These are phyloP conservation scores for Trametes versicolor DNA, from an alignment of 1,284 basidiomycete genomes.

Conservation along the genomic window DNA sequence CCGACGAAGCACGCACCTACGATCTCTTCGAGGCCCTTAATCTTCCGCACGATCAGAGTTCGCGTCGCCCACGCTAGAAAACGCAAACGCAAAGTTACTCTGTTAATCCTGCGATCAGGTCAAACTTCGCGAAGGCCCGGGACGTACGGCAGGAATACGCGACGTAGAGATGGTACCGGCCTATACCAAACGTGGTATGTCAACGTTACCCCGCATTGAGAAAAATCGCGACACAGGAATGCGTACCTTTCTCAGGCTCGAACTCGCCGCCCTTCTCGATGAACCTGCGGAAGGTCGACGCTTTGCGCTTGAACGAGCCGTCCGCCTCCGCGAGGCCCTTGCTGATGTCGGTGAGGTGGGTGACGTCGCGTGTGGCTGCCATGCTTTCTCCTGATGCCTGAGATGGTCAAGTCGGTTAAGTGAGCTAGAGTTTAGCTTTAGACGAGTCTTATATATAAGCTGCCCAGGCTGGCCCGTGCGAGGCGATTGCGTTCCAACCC, in stretches of 20 bases:
- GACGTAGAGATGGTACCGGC: constrained; percentile 91
- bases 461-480: background rate
- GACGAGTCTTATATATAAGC: background rate
- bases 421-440: background rate
- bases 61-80: constrained; percentile 90
- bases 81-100: background rate
- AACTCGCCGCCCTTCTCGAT: constrained; percentile 81
- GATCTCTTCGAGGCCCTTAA: constrained; percentile 91
- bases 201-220: background rate
- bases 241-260: constrained; percentile 77
- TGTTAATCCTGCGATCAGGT: background rate
- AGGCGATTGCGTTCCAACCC: background rate
- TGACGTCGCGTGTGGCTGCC: constrained; percentile 19
- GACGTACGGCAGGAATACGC: constrained; percentile 80
- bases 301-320: constrained; percentile 84
- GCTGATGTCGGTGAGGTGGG: constrained; percentile 60
- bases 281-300: constrained; percentile 75
- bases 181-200: constrained; percentile 48
- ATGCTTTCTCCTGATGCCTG: background rate
- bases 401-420: background rate
- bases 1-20: constrained; percentile 63
- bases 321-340: constrained; percentile 63
- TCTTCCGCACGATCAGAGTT: constrained; percentile 86
- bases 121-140: background rate
- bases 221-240: constrained; percentile 4